Evolutionary conservation across 306 rosid genomes (phyloP).

Genomic region (Malus sylvestris): DNA sequence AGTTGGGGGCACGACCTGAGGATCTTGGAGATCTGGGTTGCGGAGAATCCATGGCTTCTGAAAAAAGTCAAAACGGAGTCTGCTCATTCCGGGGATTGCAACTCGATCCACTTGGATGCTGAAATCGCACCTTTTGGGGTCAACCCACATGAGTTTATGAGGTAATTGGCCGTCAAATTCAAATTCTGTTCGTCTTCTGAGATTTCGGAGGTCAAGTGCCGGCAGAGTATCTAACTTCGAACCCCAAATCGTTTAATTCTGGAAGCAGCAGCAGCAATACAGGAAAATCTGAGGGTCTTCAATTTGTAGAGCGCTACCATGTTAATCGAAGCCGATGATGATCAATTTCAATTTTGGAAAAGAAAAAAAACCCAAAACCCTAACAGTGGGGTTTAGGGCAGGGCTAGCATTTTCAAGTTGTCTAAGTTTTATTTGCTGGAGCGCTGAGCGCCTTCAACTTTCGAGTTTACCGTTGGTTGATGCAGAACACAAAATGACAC

Average conservation of each 20-base stretch:
- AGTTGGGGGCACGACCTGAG: background rate
- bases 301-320: background rate
- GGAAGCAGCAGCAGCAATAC: background rate
- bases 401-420: too few species aligned
- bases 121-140: conserved; percentile 10
- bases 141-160: conserved; percentile 26
- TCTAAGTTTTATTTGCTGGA: too few species aligned
- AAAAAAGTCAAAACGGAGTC: conserved; percentile 14
- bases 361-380: too few species aligned
- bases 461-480: too few species aligned
- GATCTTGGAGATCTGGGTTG: conserved; percentile 13
- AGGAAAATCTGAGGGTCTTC: background rate
- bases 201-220: background rate
- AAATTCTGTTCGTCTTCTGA: background rate
- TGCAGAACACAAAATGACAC: too few species aligned
- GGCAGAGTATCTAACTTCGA: background rate
- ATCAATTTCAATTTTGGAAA: background rate
- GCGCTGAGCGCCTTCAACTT: too few species aligned
- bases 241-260: background rate
- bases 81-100: conserved; percentile 5
- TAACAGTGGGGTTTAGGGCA: too few species aligned
- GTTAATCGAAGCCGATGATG: background rate
- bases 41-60: conserved; percentile 17
- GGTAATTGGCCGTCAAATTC: conserved; percentile 18
- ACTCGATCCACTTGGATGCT: conserved; percentile 1